These are phyloP conservation scores for Phytophthora citrophthora DNA, from an alignment of 352 stramenopile genomes.

Conservation along the genomic window DNA sequence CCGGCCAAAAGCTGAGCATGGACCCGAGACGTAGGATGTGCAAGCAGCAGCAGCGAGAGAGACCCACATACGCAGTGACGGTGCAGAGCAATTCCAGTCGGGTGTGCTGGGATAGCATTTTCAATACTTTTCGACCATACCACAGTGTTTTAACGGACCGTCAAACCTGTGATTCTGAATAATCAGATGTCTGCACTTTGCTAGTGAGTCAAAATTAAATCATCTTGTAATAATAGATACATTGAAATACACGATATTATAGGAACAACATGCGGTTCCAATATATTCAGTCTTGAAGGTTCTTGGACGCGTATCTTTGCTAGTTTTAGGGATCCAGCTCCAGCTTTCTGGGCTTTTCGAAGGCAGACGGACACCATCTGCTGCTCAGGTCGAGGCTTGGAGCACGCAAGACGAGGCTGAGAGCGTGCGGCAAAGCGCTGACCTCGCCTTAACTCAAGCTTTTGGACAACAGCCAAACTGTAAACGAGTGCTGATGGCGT, in stretches of 20 bases:
- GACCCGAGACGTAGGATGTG: constrained; percentile 6
- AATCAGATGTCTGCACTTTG: background rate
- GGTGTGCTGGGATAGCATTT: background rate
- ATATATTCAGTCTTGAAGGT: background rate
- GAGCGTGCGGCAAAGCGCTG: constrained; percentile 19
- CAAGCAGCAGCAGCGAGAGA: constrained; percentile 6
- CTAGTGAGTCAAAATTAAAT: too few species aligned
- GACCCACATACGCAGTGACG: constrained; percentile 1
- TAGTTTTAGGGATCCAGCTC: background rate
- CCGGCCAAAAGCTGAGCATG: background rate
- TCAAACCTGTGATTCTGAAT: background rate
- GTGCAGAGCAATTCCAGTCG: constrained; percentile 8
- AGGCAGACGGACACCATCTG: constrained; percentile 15
- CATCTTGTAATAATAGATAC: too few species aligned
- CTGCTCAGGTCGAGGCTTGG: constrained; percentile 10
- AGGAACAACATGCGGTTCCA: background rate
- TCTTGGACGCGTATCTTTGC: constrained; percentile 1
- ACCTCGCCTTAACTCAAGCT: constrained; percentile 6
- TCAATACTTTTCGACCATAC: constrained; percentile 8
- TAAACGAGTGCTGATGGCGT: constrained; percentile 2
- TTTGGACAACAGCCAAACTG: background rate
- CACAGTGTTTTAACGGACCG: constrained; percentile 10
- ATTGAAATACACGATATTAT: background rate
- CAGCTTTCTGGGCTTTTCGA: background rate
- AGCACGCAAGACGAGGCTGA: constrained; percentile 23